Evolutionary conservation across 78 protist species (phyloP), one percentile per base, ranked within the genome.

Genomic region (Dictyostelium firmibasis): DNA sequence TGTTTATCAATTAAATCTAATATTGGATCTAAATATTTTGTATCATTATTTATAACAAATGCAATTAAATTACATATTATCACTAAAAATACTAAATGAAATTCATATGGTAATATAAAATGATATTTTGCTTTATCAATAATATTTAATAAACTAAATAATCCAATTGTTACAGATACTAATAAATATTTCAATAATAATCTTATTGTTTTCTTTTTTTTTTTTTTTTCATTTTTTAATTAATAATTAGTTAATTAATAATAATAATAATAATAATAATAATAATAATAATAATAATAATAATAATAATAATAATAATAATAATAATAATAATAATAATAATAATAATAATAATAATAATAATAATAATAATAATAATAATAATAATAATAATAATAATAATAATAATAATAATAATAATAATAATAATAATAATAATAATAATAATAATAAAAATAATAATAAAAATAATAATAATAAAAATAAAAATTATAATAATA

Each of bases 81-180:
- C 0, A 72, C 79, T 4, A 72, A 72, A 7, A 72, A 72, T 33
- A 72, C 79, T 14, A 72, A 33, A 72, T 72, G 79, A 72, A 72
- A 72, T 72, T 72, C 79, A 72, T 72, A 72, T 16, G 79, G 79
- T 33, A 72, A 72, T 72, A 72, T 18, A 72, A 72, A 72, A 72
- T 72, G 79, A 72, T 72, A 72, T 13, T 35, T 72, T 72, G 79
- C 43, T 72, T 72, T 72, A 72, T 72, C 79, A 16, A 35, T 11
- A 4, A 72, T 72, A 72, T 72, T 72, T 16, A 72, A 72, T 33
- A 72, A 72, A 72, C 79, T 72, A 72, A 72, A 72, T 72, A 72
- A 72, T 35, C 35, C 36, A 16, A 72, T 72, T 33, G 44, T 33
- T 14, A 72, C 23, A 16, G 79, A 72, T 33, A 72, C 79, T 11